Evolutionary conservation across 345 rosid genomes (phyloP), one percentile per base, ranked within the genome.

Genomic region (Erucastrum elatum): DNA sequence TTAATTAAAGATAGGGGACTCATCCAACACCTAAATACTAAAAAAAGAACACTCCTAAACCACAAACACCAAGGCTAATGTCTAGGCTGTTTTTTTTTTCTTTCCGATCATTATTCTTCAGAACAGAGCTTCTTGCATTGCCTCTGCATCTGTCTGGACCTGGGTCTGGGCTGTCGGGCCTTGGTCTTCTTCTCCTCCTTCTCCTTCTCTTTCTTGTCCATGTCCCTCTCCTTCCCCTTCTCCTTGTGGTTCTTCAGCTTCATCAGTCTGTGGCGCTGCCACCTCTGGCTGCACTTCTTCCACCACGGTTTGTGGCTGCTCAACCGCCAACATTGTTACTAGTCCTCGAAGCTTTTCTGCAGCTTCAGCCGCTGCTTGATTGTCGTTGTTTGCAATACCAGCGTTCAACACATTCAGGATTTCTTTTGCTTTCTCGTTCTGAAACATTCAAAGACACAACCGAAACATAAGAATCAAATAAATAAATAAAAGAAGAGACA

Each of bases 341-440:
- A 95, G 88, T 44, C 82, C 90, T 82, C 90, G 92, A 56, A 95
- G 78, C 63, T 90, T 88, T 55, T 83, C 81, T 60, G 88, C 82
- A 3, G 96, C 97, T 11, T 77, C 82, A 8, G 77, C 77, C 7
- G 81, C 87, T 27, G 81, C 68, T 7, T 86, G 70, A 26, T 83
- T 66, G 55, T 81, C 87, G 4, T 75, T 85, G 8, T 70, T 74
- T 10, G 44, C 64, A 30, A 87, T 71, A 65, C 81, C 88, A 15
- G 89, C 87, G 82, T 77, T 90, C 49, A 95, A 79, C 26, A 81
- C 83, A 8, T 70, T 82, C 5, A 85, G 74, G 0, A 88, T 90
- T 69, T 84, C 84, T 81, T 75, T 84, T 61, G 90, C 83, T 78
- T 80, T 89, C 16, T 86, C 77, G 84, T 87, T 93, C 99, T 95